Conservation (phyloP, 345 rosid species). For the Citrus sinensis region DVS_A1.0 CM039163.1:49166501-49167000, state of each 20-base stretch:
- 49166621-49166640: constrained; percentile 70
- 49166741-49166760: not conserved
- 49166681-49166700: constrained; percentile 97
- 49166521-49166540: not conserved
- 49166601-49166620: constrained; percentile 80
- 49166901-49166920: constrained; percentile 90
- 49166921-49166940: constrained; percentile 78
- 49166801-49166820: not conserved
- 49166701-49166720: constrained; percentile 90
- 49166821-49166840: not conserved
- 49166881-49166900: constrained; percentile 72
- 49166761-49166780: not conserved
- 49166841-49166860: not conserved
- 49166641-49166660: constrained; percentile 82
- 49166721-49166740: constrained; percentile 13
- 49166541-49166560: not conserved
- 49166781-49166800: not conserved
- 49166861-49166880: constrained; percentile 73
- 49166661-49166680: constrained; percentile 74
- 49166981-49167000: not conserved
- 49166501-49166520: constrained; percentile 71
- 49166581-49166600: constrained; percentile 15
- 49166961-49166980: not conserved
- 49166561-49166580: not conserved
- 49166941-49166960: constrained; percentile 16